These are phyloP conservation scores for Botryosphaeria dothidea DNA, from an alignment of 2,329 filamentous ascomycete genomes.

Conservation along the genomic window DNA sequence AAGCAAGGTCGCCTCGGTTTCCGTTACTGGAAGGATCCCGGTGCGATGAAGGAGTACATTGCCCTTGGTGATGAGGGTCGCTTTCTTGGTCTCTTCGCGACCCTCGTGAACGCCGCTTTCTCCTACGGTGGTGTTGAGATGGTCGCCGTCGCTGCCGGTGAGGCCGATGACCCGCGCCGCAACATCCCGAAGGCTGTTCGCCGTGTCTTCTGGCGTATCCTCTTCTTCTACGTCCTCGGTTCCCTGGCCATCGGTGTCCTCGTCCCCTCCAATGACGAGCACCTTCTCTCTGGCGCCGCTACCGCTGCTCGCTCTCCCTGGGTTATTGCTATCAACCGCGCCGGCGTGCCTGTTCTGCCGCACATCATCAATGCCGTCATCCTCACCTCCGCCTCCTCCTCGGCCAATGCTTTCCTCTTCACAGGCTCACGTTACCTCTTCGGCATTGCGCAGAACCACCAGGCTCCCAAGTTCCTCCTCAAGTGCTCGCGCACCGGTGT, in stretches of 20 bases:
- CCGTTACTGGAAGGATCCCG: conserved; percentile 60
- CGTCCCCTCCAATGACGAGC: conserved; percentile 56
- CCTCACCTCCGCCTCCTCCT: conserved; percentile 69
- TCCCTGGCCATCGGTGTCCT: conserved; percentile 61
- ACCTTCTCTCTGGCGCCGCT: conserved; percentile 48
- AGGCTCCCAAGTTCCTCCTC: conserved; percentile 55
- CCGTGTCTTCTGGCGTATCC: conserved; percentile 56
- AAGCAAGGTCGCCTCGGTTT: conserved; percentile 63
- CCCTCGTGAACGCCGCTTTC: conserved; percentile 41
- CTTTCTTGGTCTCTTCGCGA: conserved; percentile 41
- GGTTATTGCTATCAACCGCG: conserved; percentile 68
- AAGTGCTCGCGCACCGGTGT: conserved; percentile 49
- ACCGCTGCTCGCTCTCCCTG: conserved; percentile 39
- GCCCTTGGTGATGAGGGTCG: conserved; percentile 53
- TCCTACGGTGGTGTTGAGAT: conserved; percentile 42
- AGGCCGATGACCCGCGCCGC: conserved; percentile 42
- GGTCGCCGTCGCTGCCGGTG: conserved; percentile 38
- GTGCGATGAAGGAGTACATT: conserved; percentile 63
- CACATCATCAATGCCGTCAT: conserved; percentile 77
- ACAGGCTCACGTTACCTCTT: conserved; percentile 56
- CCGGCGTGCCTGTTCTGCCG: conserved; percentile 67
- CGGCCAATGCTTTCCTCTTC: conserved; percentile 67
- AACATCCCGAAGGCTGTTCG: conserved; percentile 57
- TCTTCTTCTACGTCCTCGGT: conserved; percentile 55
- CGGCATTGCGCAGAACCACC: conserved; percentile 50